These are phyloP conservation scores for Tolypocladium endophyticum DNA, from an alignment of 2,329 filamentous ascomycete genomes.

Conservation along the genomic window DNA sequence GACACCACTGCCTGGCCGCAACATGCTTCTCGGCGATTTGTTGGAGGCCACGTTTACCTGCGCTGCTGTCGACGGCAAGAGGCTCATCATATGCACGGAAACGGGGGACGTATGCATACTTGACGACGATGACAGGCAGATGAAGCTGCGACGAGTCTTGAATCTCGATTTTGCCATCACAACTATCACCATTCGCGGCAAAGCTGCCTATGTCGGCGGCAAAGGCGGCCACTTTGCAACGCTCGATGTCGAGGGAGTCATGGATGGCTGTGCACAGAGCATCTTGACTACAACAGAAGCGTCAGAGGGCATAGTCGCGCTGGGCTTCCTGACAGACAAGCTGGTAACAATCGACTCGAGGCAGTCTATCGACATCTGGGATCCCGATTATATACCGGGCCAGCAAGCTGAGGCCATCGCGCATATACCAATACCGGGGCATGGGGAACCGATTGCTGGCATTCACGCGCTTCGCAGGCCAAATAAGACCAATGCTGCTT, in stretches of 20 bases:
- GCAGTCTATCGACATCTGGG: slow-evolving; percentile 63
- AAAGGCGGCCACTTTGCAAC: slow-evolving; percentile 49
- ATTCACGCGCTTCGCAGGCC: slow-evolving; percentile 54
- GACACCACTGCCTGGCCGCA: slow-evolving; percentile 64
- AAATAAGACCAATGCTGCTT: slow-evolving; percentile 55
- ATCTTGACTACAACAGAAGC: slow-evolving; percentile 27
- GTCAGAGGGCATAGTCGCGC: slow-evolving; percentile 45
- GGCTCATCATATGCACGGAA: slow-evolving; percentile 77
- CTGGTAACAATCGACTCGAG: slow-evolving; percentile 67
- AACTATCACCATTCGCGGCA: slow-evolving; percentile 52
- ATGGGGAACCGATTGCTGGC: slow-evolving; percentile 59
- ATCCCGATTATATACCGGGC: slow-evolving; percentile 31
- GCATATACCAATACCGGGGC: slow-evolving; percentile 49
- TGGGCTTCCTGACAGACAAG: slow-evolving; percentile 57
- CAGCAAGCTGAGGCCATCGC: slow-evolving; percentile 24
- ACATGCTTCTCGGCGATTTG: slow-evolving; percentile 72
- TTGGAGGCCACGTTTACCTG: slow-evolving; percentile 79
- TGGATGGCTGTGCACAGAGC: slow-evolving; percentile 29
- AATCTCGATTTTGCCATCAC: slow-evolving; percentile 57
- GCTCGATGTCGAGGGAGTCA: slow-evolving; percentile 38
- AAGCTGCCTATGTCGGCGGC: slow-evolving; percentile 57
- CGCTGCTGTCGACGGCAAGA: slow-evolving; percentile 61
- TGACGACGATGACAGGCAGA: slow-evolving; percentile 63
- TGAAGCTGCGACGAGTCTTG: slow-evolving; percentile 57
- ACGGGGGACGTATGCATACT: slow-evolving; percentile 82